These are phyloP conservation scores for Brasilioporus rufonigricans DNA, from an alignment of 768 basidiomycete species.

Conservation along the genomic window DNA sequence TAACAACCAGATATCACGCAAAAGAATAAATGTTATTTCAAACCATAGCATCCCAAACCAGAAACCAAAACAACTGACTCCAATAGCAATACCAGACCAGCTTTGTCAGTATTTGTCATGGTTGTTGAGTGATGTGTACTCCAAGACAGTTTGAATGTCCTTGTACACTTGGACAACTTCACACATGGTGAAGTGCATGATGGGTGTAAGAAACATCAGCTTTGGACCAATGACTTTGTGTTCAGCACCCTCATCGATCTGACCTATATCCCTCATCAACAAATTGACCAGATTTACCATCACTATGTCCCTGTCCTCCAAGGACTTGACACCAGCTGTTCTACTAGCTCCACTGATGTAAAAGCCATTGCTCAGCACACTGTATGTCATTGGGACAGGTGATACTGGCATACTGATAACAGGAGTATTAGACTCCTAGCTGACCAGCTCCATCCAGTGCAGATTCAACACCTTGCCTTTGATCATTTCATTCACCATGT, in stretches of 20 bases:
- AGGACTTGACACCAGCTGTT: slow-evolving; percentile 38
- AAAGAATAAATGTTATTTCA: slow-evolving; percentile 11
- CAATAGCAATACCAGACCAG: slow-evolving; percentile 1
- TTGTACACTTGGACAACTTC: slow-evolving; percentile 83
- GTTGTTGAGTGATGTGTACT: slow-evolving; percentile 70
- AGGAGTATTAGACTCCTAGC: slow-evolving; percentile 44
- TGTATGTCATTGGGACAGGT: slow-evolving; percentile 24
- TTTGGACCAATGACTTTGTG: slow-evolving; percentile 69
- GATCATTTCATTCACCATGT: slow-evolving; percentile 83
- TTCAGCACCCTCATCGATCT: slow-evolving; percentile 50
- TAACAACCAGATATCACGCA: background rate
- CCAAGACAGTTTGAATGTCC: slow-evolving; percentile 69
- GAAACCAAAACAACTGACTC: background rate
- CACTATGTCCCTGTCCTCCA: slow-evolving; percentile 49
- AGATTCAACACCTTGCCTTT: slow-evolving; percentile 72
- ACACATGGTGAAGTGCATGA: slow-evolving; percentile 81
- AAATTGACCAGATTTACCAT: slow-evolving; percentile 37
- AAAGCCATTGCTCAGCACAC: slow-evolving; percentile 29
- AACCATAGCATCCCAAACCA: background rate
- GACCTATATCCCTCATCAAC: slow-evolving; percentile 41
- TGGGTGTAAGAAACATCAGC: slow-evolving; percentile 72
- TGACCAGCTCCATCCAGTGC: slow-evolving; percentile 72
- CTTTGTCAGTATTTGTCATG: slow-evolving; percentile 63
- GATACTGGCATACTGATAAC: slow-evolving; percentile 27
- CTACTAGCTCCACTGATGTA: slow-evolving; percentile 36